These are phyloP conservation scores for Camelina laxa DNA, from an alignment of 345 rosid species.

Conservation along the genomic window DNA sequence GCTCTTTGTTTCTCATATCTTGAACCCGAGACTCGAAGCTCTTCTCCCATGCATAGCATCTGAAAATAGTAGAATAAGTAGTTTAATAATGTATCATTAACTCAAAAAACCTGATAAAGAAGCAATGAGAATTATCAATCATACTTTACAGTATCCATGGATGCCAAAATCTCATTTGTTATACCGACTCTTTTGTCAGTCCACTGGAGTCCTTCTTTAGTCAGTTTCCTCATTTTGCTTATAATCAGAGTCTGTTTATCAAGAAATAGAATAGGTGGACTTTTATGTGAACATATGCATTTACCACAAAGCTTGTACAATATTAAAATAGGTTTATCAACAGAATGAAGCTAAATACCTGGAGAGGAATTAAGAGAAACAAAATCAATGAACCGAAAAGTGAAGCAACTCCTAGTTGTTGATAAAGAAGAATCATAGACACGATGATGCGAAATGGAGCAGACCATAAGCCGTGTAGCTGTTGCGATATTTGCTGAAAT, in stretches of 20 bases:
- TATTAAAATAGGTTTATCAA: background rate
- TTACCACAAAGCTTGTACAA: background rate
- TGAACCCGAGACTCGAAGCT: conserved; percentile 84
- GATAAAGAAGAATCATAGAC: conserved; percentile 87
- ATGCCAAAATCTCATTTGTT: conserved; percentile 87
- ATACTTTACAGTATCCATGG: conserved; percentile 97
- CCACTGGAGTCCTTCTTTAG: conserved; percentile 91
- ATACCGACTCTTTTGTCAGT: conserved; percentile 94
- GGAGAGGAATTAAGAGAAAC: conserved; percentile 80
- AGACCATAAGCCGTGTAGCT: conserved; percentile 90
- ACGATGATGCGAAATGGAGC: conserved; percentile 90
- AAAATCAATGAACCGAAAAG: conserved; percentile 81
- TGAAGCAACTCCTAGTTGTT: conserved; percentile 88
- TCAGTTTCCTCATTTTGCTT: conserved; percentile 85
- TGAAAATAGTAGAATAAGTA: conserved; percentile 27
- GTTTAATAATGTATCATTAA: background rate
- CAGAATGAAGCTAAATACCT: conserved; percentile 50
- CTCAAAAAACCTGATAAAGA: conserved; percentile 16
- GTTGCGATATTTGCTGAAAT: conserved; percentile 80
- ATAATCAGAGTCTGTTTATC: conserved; percentile 68
- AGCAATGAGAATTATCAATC: conserved; percentile 36
- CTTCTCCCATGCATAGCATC: conserved; percentile 97
- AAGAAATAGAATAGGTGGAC: conserved; percentile 22
- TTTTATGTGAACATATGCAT: conserved; percentile 23
- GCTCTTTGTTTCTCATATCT: conserved; percentile 71